A percentile compares a stretch with the other conserved stretches of the same genome.
Evolutionary conservation across 345 rosid genomes (phyloP).

Genomic region (Moricandia arvensis): DNA sequence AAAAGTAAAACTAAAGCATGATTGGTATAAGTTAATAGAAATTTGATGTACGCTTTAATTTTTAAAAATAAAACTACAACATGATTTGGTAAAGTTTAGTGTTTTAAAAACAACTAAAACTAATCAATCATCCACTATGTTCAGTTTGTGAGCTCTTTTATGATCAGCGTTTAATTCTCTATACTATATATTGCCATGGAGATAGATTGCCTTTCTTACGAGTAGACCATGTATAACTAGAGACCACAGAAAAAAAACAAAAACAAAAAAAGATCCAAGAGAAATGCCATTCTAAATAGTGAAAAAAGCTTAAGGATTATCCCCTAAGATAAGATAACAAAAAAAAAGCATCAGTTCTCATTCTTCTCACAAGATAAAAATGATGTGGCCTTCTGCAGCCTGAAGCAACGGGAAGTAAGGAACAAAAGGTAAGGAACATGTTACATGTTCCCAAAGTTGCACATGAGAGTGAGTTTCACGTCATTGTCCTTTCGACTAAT

Average conservation of each 20-base stretch:
- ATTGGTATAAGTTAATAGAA: too few species aligned
- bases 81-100: too few species aligned
- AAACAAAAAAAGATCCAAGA: not conserved
- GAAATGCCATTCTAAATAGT: not conserved
- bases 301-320: slow-evolving; percentile 13
- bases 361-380: not conserved
- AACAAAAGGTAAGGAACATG: slow-evolving; percentile 26
- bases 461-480: slow-evolving; percentile 21
- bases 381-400: slow-evolving; percentile 2
- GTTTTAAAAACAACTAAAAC: too few species aligned
- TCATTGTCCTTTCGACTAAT: not conserved
- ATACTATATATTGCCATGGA: not conserved
- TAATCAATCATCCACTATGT: too few species aligned
- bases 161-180: not conserved
- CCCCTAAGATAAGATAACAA: not conserved
- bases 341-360: not conserved
- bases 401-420: not conserved
- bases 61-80: too few species aligned
- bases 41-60: too few species aligned
- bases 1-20: too few species aligned
- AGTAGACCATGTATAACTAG: not conserved
- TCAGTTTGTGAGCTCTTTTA: not conserved
- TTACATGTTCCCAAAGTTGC: slow-evolving; percentile 34
- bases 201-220: not conserved
- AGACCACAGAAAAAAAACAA: slow-evolving; percentile 6